Conservation (phyloP, 2,329 filamentous ascomycete genomes). For the Xylariales sp. region DNA sequence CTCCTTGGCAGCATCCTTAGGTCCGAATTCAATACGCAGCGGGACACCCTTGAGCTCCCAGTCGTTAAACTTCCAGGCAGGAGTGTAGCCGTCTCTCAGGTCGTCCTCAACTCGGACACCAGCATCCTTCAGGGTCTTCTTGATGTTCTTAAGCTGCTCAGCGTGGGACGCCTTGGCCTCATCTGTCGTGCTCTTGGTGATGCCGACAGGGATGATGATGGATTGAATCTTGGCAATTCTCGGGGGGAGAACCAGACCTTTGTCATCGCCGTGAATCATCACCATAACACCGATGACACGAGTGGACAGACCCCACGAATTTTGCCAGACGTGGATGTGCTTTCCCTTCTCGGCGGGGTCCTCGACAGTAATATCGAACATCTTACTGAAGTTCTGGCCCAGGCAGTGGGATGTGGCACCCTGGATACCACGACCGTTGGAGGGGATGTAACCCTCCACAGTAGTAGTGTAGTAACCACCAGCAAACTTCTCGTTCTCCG, state of each 20-base stretch:
- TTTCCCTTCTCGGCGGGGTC: conserved; percentile 79
- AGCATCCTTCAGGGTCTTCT: conserved; percentile 62
- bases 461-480: conserved; percentile 96
- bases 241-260: conserved; percentile 89
- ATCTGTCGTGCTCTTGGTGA: conserved; percentile 80
- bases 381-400: conserved; percentile 97
- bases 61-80: conserved; percentile 98
- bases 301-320: conserved; percentile 97
- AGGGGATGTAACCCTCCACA: conserved; percentile 93
- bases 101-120: conserved; percentile 79
- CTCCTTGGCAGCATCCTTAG: conserved; percentile 83
- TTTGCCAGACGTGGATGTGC: conserved; percentile 91
- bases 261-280: conserved; percentile 95
- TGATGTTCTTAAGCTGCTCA: conserved; percentile 69
- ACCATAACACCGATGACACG: conserved; percentile 98
- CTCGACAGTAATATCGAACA: conserved; percentile 98
- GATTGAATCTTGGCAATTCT: conserved; percentile 82
- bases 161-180: conserved; percentile 76
- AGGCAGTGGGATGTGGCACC: conserved; percentile 90
- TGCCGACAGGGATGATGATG: conserved; percentile 85
- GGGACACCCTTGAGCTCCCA: conserved; percentile 97
- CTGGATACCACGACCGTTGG: conserved; percentile 94
- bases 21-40: conserved; percentile 89
- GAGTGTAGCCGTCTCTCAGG: conserved; percentile 84
- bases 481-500: conserved; percentile 96